These are phyloP conservation scores for Paracorniculantispora psalliotae DNA, from an alignment of 2,329 filamentous ascomycete species.

Conservation along the genomic window DNA sequence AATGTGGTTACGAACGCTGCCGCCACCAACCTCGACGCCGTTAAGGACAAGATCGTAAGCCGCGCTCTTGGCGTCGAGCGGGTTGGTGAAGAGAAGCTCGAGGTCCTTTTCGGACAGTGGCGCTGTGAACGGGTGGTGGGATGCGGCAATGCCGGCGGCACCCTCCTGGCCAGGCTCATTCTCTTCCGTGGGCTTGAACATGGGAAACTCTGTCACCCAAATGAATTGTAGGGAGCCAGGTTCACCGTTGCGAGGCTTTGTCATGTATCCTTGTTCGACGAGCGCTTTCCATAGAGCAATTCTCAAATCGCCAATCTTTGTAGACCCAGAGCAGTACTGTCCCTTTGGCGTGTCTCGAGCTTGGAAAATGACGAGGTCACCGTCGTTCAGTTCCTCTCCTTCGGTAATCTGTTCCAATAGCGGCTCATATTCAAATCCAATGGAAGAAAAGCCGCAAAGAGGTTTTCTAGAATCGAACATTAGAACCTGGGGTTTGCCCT, in stretches of 20 bases:
- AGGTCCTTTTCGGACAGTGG: slow-evolving; percentile 69
- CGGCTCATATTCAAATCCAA: slow-evolving; percentile 63
- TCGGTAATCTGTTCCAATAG: slow-evolving; percentile 32
- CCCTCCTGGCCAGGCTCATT: slow-evolving; percentile 75
- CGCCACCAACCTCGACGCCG: slow-evolving; percentile 88
- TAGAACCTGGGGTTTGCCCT: slow-evolving; percentile 77
- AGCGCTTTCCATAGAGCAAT: slow-evolving; percentile 64
- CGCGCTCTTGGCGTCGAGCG: slow-evolving; percentile 69
- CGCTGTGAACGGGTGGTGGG: slow-evolving; percentile 94
- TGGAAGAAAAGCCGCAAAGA: slow-evolving; percentile 67
- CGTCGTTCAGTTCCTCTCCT: slow-evolving; percentile 46
- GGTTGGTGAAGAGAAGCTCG: slow-evolving; percentile 66
- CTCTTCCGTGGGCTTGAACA: slow-evolving; percentile 71
- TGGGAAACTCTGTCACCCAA: slow-evolving; percentile 87
- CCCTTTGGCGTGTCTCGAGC: slow-evolving; percentile 65
- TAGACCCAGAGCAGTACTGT: slow-evolving; percentile 53
- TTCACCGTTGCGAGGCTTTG: slow-evolving; percentile 32
- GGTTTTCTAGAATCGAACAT: slow-evolving; percentile 70
- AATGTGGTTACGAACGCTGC: slow-evolving; percentile 86
- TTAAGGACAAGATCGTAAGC: slow-evolving; percentile 97
- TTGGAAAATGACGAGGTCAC: slow-evolving; percentile 78
- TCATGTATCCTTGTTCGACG: slow-evolving; percentile 56
- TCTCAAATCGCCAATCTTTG: slow-evolving; percentile 66
- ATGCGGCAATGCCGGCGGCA: slow-evolving; percentile 72
- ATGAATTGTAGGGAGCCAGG: slow-evolving; percentile 57